Evolutionary conservation across 306 rosid species (phyloP), one percentile per base, ranked within the genome.

Genomic region (Begonia fuchsioides): DNA sequence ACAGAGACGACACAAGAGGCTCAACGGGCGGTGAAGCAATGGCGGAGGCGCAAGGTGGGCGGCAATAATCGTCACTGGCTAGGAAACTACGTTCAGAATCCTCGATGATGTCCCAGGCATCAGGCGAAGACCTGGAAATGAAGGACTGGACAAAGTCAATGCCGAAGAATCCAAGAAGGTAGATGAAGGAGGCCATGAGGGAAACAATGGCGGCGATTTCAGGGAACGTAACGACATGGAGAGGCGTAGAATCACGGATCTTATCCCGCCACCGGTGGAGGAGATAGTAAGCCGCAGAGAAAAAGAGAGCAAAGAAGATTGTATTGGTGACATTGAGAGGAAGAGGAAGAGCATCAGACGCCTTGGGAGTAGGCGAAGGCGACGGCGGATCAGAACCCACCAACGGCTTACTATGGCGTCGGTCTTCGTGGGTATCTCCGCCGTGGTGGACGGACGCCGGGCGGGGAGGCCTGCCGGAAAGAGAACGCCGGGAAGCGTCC

Each of bases 161-260:
- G 59, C 84, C 84, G 64, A 81, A 81, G 61, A 81, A 81, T 1
- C 90, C 81, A 5, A 81, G 79, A 16, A 81, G 81, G 75, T 81
- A 81, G 49, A 81, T 74, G 61, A 81, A 81, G 3, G 90, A 81
- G 1, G 90, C 90, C 39, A 81, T 71, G 53, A 81, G 81, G 38
- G 84, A 63, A 13, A 81, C 64, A 17, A 76, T 71, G 48, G 90
- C 84, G 18, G 74, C 59, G 55, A 81, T 56, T 50, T 81, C 90
- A 15, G 84, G 51, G 39, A 81, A 53, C 11, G 75, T 73, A 16
- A 81, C 73, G n/a, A 76, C 69, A 51, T 81, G 84, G 53, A 81
- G 81, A 12, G 84, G 90, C 0, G 84, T 81, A 50, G 81, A 74
- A 52, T 46, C 63, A 0, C 81, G 81, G 77, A 81, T 81, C 84